Conservation (phyloP, 1,139 yeast species). For the Pichia sp. region DNA sequence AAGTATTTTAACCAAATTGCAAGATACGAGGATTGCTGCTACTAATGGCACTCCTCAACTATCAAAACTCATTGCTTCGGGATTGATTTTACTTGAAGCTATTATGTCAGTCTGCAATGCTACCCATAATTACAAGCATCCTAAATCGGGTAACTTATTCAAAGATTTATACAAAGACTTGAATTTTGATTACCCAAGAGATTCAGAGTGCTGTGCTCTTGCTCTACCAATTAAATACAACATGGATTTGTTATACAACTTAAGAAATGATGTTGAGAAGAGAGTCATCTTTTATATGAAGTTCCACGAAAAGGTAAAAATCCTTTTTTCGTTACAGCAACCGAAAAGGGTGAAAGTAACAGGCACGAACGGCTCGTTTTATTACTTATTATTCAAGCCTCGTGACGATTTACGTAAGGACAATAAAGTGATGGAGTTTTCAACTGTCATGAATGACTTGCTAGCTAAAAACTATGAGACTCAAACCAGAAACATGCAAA, state of each 20-base stretch:
- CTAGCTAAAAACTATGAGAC: conserved; percentile 67
- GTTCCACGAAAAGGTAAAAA: conserved; percentile 59
- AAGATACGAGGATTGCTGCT: conserved; percentile 20
- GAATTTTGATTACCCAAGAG: conserved; percentile 41
- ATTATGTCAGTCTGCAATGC: conserved; percentile 28
- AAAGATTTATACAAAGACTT: conserved; percentile 38
- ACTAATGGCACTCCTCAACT: conserved; percentile 1
- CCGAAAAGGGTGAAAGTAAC: conserved; percentile 74
- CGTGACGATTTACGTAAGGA: conserved; percentile 94
- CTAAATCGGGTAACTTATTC: conserved; percentile 11
- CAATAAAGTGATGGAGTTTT: conserved; percentile 89
- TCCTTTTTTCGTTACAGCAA: conserved; percentile 78
- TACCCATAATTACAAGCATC: conserved; percentile 12
- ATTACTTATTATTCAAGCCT: conserved; percentile 75
- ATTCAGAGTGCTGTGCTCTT: conserved; percentile 52
- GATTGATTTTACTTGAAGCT: conserved; percentile 28
- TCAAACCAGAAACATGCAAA: conserved; percentile 62
- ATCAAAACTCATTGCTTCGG: conserved; percentile 13
- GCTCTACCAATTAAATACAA: conserved; percentile 81
- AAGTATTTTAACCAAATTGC: conserved; percentile 35
- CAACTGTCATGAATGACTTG: conserved; percentile 78
- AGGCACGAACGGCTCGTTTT: conserved; percentile 73
- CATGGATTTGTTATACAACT: conserved; percentile 55
- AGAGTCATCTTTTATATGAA: conserved; percentile 49
- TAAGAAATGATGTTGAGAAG: conserved; percentile 28